Base-by-base conservation (phyloP, 2,329 filamentous ascomycete species). In the Pestalotiopsis sp. region DNA sequence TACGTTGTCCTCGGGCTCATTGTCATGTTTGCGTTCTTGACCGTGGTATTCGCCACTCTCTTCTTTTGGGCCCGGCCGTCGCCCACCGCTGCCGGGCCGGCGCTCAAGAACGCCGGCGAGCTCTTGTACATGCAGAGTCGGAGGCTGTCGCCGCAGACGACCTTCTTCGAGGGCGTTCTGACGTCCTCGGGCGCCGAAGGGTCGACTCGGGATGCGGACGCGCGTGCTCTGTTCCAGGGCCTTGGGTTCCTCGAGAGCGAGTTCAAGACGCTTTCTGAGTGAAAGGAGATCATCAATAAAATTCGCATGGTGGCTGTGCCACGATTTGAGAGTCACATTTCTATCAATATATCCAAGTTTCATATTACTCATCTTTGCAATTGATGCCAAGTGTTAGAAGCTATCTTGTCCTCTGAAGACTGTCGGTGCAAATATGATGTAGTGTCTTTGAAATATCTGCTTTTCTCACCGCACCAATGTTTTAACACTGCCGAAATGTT, bases 161-260 rank as follows among this genome's bases (percentile, higher is more conserved):
- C 40, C 23, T 64, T 64, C 23, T 64, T 64, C 61, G 61, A 64
- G 17, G 61, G 61, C 61, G 20, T 52, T 3, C 11, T 64, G 61
- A 23, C 61, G 20, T 49, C 40, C 14, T 40, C 61, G 38, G 61
- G 31, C n/a, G 14, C 61, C 45, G 25, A 17, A 13, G 27, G 61
- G 11, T 13, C n/a, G 38, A 14, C 36, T 64, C 12, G 40, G 27
- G 61, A 64, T 4, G 40, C 14, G 2, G 17, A 36, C n/a, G 38
- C 11, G 20, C 40, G 40, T 4, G 36, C 61, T 7, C 38, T 64
- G 13, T 64, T 64, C 27, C 20, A 52, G 23, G 61, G 40, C 2
- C 11, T 64, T 40, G 40, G 23, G 4, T 25, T 64, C 23, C 20
- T 52, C 6, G 61, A 64, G 38, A 49, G 38, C 17, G 61, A 64